Evolutionary conservation across 176 grass and related monocot species (phyloP), one percentile per base, ranked within the genome.

Genomic region (Avena atlantica): DNA sequence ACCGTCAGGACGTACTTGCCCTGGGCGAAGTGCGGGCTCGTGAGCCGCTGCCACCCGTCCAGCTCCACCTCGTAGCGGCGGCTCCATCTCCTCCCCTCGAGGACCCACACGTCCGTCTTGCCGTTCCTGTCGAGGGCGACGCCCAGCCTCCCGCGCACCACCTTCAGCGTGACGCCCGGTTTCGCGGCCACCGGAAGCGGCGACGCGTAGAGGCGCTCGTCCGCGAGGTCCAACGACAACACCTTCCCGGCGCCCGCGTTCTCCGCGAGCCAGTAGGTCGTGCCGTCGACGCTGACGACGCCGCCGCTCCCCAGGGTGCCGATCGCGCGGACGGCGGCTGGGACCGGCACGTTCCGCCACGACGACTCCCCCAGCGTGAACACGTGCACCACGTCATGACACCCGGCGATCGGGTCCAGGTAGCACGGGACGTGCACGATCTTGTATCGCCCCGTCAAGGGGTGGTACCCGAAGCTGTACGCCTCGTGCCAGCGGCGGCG

Each of bases 181-280:
- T 23, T 36, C 31, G 7, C 66, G 1, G 8, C 7, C 68, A 27
- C 36, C 34, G 84, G 84, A 2, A 14, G 47, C 10, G 27, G 31
- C 13, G 0, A 34, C 13, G 64, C 21, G 20, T 14, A 21, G 74
- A 85, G 27, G 8, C 36, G 31, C 62, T 86, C 84, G 6, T 45
- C 48, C 62, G 11, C 14, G 34, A 48, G 52, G 65, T 86, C 64
- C 16, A 86, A 70, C 36, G 84, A 56, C 84, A 86, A 12, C 63
- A 48, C 47, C 23, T 3, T 19, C 45, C 37, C 27, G 24, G 6
- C 59, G 29, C 4, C 14, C 52, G 16, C 53, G 16, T 15, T 5
- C 16, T 3, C 45, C n/a, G 21, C 55, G 13, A 86, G 20, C 75
- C 84, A 86, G 36, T 59, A 56, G 20, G 48, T 68, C 3, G 17